A percentile compares a stretch with the other conserved stretches of the same genome.
Evolutionary conservation across 2,329 filamentous ascomycete species (phyloP).

Genomic region (Coniochaeta sp.): DNA sequence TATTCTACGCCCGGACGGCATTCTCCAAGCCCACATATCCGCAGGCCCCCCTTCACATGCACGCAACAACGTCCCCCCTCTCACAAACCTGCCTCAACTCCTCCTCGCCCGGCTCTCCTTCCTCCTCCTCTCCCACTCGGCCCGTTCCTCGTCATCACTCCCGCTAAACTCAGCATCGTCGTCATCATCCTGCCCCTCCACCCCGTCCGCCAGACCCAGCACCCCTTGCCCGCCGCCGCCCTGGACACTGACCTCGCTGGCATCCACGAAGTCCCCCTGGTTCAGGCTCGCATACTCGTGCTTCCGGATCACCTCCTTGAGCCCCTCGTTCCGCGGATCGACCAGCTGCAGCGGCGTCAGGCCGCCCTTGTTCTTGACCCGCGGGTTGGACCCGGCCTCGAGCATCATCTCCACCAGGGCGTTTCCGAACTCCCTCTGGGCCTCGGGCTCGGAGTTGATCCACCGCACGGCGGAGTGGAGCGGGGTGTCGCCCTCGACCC

Average conservation of each 20-base stretch:
- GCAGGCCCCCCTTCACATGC: not conserved
- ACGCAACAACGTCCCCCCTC: not conserved
- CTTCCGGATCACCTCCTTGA: constrained; percentile 58
- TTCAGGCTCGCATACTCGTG: constrained; percentile 60
- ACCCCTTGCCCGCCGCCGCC: constrained; percentile 5
- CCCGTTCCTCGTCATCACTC: constrained; percentile 57
- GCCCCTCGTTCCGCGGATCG: constrained; percentile 58
- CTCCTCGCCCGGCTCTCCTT: constrained; percentile 30
- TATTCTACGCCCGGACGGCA: no score
- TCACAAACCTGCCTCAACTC: constrained; percentile 8
- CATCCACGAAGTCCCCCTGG: constrained; percentile 47
- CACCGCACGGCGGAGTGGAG: constrained; percentile 73
- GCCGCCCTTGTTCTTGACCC: constrained; percentile 61
- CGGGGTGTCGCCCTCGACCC: constrained; percentile 66
- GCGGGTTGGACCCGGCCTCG: constrained; percentile 61
- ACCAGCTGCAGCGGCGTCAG: constrained; percentile 65
- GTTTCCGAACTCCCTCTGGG: constrained; percentile 56
- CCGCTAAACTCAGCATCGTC: constrained; percentile 56
- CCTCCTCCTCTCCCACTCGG: constrained; percentile 49
- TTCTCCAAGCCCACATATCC: not conserved
- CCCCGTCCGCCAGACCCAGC: constrained; percentile 7
- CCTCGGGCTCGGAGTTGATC: constrained; percentile 59
- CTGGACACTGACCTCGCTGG: constrained; percentile 16
- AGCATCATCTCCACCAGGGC: constrained; percentile 72
- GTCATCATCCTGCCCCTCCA: constrained; percentile 31